Base-by-base conservation (phyloP, 495 filamentous ascomycete species). In the Aspergillus biplanus region DNA sequence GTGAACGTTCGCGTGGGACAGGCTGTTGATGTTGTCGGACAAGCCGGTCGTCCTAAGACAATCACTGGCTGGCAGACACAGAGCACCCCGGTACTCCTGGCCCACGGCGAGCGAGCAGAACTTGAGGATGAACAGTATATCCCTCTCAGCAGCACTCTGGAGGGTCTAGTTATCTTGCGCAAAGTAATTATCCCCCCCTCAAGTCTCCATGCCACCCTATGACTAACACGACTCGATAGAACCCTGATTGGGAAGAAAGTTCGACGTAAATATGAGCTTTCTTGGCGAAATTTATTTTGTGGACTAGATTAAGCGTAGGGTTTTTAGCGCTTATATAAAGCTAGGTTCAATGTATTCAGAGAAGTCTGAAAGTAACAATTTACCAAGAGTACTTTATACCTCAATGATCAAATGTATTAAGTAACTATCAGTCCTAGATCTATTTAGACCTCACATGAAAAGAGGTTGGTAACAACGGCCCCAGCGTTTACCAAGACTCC, bases 21-120 rank as follows among this genome's bases (percentile, higher is more conserved):
- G 76, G 95, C 95, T 52, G 95, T 99, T 35, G 95, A 99, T 76
- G 93, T 98, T 54, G 95, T 99, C 44, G 95, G 95, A 50, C 95
- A 98, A 76, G 95, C 96, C 1, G 95, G 95, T 62, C 84, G 93
- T 65, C 95, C 95, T 53, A 99, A 97, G 88, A 97, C 96, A 4
- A 99, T 99, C 67, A 99, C 95, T 15, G 95, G 95, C 44, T 99
- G 95, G 95, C 95, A 99, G 80, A 99, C 95, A 63, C 95, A 99
- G 79, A 97, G 91, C 79, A 98, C 95, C 18, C 95, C 95, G 4
- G 95, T 99, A 55, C 80, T 99, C 59, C 80, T 99, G 71, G 87
- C 92, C 8, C 87, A 97, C 74, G 96, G 95, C 13, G 95, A 99
- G 82, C 82, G 95, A 69, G 95, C 95, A 47, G 95, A 99, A 81